Conservation (phyloP, 2,329 filamentous ascomycete species). For the Ceratocystis ficicola region DNA sequence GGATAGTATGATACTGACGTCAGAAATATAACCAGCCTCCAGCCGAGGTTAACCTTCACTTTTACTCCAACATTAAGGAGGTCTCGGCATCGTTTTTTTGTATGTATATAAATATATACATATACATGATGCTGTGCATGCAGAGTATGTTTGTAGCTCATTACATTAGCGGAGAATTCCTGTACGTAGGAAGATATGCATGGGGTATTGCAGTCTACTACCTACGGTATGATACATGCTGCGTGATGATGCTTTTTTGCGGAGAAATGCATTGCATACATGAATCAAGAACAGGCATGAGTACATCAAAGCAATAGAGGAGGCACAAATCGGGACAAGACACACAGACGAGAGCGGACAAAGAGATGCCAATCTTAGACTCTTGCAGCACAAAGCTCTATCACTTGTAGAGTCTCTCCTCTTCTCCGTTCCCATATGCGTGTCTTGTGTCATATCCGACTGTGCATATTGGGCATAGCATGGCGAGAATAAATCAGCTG, state of each 20-base stretch:
- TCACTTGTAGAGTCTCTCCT: too few species aligned
- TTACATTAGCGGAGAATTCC: too few species aligned
- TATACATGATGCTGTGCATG: too few species aligned
- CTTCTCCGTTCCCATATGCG: background rate
- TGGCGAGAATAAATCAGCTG: background rate
- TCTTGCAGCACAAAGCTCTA: background rate
- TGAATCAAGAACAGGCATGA: background rate
- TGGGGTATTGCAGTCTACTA: too few species aligned
- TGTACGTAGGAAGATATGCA: too few species aligned
- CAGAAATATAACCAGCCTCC: background rate
- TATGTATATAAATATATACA: background rate
- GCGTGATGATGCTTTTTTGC: too few species aligned
- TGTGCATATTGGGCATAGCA: background rate
- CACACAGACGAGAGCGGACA: background rate
- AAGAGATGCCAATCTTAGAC: background rate
- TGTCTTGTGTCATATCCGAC: background rate
- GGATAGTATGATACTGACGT: conserved; percentile 1
- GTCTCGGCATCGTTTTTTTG: background rate
- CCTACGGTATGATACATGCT: too few species aligned
- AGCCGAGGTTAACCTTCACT: background rate
- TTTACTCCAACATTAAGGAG: conserved; percentile 4
- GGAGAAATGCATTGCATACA: background rate
- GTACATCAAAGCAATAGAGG: too few species aligned
- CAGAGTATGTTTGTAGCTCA: too few species aligned
- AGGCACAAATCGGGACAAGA: background rate